Base-by-base conservation (phyloP, 2,329 filamentous ascomycete species). In the Colletotrichum truncatum region DNA sequence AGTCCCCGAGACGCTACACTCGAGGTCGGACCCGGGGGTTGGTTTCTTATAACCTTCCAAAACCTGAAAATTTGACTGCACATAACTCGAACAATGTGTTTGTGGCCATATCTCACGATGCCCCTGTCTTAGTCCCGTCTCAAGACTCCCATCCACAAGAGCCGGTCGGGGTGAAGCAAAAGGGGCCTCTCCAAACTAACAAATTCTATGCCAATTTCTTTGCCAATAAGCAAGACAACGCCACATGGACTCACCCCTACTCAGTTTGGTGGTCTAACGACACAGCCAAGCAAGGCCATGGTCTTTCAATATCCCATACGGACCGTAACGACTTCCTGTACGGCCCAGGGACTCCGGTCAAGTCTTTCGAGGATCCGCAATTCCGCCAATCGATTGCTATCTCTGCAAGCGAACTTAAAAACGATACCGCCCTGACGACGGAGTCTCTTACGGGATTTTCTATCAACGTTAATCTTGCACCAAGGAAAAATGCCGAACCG, bases 181-280 rank as follows among this genome's bases (percentile, higher is more conserved):
- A 61, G 25, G 72, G 73, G 0, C 85, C 87, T 2, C 77, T 90
- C 54, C 80, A 84, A 38, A 92, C 90, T 9, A 92, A 92, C 79
- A 92, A 90, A 72, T 92, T 91, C 75, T 90, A 90, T 70, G 82
- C 87, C 64, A 93, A 93, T 70, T 86, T 93, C 65, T 91, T 92
- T 74, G 81, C 95, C 2, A 89, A 87, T 10, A 82, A 79, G 28
- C 92, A 94, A 74, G 85, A 82, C 6, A 84, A 85, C 14, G 82
- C 87, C 1, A 82, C 87, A 1, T 95, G 89, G 79, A 87, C 89
- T 1, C 87, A 93, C 72, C 93, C 89, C 1, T 92, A 92, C 72
- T 83, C 84, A 2, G 72, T 92, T 8, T 77, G 82, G 14, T 91
- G 89, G 87, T 81, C 84, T 12, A 86, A 85, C 70, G 89, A 88